Evolutionary conservation across 805 yeast genomes (phyloP).

Genomic region (Candida taoyuanica): DNA sequence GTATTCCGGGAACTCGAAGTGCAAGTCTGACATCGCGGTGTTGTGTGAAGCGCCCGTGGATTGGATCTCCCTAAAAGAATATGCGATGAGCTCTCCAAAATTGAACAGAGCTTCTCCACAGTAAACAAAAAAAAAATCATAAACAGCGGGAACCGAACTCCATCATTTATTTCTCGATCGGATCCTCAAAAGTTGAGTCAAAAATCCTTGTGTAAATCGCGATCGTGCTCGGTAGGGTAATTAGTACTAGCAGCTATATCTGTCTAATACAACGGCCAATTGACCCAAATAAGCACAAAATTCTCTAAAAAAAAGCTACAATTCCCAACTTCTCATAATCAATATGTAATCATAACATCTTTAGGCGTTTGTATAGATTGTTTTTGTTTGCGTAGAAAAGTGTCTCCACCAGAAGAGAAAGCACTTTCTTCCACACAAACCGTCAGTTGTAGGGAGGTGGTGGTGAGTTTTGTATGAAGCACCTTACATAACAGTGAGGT

Average conservation of each 20-base stretch:
- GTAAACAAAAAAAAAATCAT: not conserved
- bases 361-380: slow-evolving; percentile 12
- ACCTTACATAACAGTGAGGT: slow-evolving; percentile 78
- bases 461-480: not conserved
- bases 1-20: slow-evolving; percentile 4
- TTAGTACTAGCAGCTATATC: no score
- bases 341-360: slow-evolving; percentile 17
- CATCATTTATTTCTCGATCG: no score
- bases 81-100: not conserved
- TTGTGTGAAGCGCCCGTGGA: not conserved
- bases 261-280: no score
- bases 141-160: slow-evolving; percentile 2
- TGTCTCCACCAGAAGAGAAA: slow-evolving; percentile 7
- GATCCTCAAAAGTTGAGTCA: not conserved
- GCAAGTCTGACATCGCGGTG: not conserved
- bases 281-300: no score
- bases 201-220: not conserved
- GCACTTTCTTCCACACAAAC: no score
- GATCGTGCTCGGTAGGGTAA: not conserved
- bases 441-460: no score
- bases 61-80: no score
- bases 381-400: not conserved
- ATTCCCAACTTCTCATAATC: slow-evolving; percentile 7
- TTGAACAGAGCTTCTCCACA: not conserved
- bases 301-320: no score